A percentile compares a stretch with the other conserved stretches of the same genome.
Evolutionary conservation across 2,329 filamentous ascomycete genomes (phyloP).

Genomic region (Fusarium drepaniforme): DNA sequence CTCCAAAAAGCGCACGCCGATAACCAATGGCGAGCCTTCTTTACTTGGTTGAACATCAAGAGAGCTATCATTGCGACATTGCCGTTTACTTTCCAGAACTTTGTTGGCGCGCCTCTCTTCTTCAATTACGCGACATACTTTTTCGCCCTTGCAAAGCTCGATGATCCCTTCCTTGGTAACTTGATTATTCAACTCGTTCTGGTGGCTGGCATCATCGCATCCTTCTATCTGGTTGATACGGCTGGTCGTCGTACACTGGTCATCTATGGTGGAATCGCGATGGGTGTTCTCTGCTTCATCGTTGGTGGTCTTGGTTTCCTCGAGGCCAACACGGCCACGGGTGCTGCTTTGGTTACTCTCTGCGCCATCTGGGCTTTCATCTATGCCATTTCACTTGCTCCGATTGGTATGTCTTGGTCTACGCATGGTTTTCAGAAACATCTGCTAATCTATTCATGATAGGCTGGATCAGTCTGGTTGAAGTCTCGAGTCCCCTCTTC

Average conservation of each 20-base stretch:
- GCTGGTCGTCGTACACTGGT: background rate
- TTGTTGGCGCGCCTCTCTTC: background rate
- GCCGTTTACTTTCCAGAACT: background rate
- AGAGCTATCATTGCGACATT: conserved; percentile 2
- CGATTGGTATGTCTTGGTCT: conserved; percentile 10
- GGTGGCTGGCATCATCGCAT: background rate
- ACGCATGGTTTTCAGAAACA: accelerated
- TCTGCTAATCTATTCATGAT: background rate
- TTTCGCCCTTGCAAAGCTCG: conserved; percentile 1
- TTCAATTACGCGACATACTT: conserved; percentile 1
- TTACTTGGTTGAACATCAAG: background rate
- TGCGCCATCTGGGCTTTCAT: conserved; percentile 24
- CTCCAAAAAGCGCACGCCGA: background rate
- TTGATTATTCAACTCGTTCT: conserved; percentile 2
- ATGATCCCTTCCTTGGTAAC: conserved; percentile 3
- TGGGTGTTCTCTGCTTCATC: background rate
- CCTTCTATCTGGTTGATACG: conserved; percentile 3
- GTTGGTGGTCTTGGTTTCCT: conserved; percentile 5
- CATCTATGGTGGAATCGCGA: background rate
- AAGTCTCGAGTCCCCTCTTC: conserved; percentile 14
- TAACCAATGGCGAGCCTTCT: background rate
- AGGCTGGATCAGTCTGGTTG: conserved; percentile 24
- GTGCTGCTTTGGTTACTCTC: conserved; percentile 11
- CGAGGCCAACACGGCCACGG: background rate
- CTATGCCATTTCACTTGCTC: conserved; percentile 17